These are phyloP conservation scores for Aspergillus avenaceus DNA, from an alignment of 495 filamentous ascomycete genomes.

Conservation along the genomic window DNA sequence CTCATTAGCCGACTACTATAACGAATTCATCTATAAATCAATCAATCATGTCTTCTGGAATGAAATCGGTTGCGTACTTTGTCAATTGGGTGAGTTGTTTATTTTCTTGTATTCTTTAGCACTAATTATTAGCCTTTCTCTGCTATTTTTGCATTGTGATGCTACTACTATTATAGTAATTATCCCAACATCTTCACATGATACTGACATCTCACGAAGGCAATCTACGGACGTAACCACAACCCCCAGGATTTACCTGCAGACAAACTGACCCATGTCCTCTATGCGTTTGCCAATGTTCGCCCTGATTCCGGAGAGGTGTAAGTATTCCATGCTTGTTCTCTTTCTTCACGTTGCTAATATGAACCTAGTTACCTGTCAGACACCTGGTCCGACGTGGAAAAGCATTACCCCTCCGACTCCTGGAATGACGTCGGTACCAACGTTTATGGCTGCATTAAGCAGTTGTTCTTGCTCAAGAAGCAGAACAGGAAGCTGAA, in stretches of 20 bases:
- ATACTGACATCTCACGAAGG: slow-evolving; percentile 44
- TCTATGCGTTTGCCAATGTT: slow-evolving; percentile 88
- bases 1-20: slow-evolving; percentile 5
- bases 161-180: no score
- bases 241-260: slow-evolving; percentile 83
- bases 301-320: slow-evolving; percentile 73
- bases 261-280: slow-evolving; percentile 83
- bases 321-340: slow-evolving; percentile 33
- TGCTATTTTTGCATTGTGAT: no score
- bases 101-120: neutral
- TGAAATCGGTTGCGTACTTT: slow-evolving; percentile 50
- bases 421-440: slow-evolving; percentile 43
- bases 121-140: neutral
- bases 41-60: slow-evolving; percentile 26
- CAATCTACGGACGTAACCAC: slow-evolving; percentile 81
- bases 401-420: slow-evolving; percentile 71
- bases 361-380: slow-evolving; percentile 55
- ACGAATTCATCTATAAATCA: slow-evolving; percentile 10
- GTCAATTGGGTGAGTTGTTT: slow-evolving; percentile 52
- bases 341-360: no score
- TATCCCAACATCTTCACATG: no score
- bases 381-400: slow-evolving; percentile 78
- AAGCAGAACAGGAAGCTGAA: slow-evolving; percentile 84
- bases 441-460: slow-evolving; percentile 63
- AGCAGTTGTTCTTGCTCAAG: slow-evolving; percentile 92